Conservation (phyloP, 129 eudicot species). For the Arctium lappa region DNA sequence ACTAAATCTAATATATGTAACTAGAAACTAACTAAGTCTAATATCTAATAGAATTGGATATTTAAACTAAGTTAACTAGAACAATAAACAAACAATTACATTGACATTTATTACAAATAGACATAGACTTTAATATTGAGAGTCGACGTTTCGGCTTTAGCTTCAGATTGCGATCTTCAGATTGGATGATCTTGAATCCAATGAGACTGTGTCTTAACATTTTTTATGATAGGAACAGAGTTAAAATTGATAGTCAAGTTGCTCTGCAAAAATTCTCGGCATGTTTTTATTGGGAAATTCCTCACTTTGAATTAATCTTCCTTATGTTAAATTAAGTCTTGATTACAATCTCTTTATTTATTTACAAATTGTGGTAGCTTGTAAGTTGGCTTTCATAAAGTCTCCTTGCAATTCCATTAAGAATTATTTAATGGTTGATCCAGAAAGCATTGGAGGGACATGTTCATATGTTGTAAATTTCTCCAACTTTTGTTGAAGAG, state of each 20-base stretch:
- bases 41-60: too few species aligned
- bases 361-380: neutral
- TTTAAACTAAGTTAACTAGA: too few species aligned
- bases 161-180: too few species aligned
- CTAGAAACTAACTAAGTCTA: too few species aligned
- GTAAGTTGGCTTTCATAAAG: neutral
- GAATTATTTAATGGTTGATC: neutral
- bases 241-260: constrained; percentile 47
- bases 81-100: too few species aligned
- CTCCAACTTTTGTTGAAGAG: neutral
- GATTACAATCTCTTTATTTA: too few species aligned
- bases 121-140: too few species aligned
- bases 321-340: neutral
- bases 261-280: constrained; percentile 64
- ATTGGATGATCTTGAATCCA: too few species aligned
- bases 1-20: too few species aligned
- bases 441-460: neutral
- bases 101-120: too few species aligned
- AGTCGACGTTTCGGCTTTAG: too few species aligned
- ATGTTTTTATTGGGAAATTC: constrained; percentile 13
- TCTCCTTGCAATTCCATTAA: neutral
- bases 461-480: neutral
- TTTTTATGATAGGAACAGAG: constrained; percentile 60
- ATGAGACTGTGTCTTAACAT: too few species aligned
- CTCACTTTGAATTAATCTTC: neutral